A percentile compares a stretch with the other conserved stretches of the same genome.
phyloP scores from a whole-genome alignment of 805 yeast species.

The Myxozyma monticola region DNA sequence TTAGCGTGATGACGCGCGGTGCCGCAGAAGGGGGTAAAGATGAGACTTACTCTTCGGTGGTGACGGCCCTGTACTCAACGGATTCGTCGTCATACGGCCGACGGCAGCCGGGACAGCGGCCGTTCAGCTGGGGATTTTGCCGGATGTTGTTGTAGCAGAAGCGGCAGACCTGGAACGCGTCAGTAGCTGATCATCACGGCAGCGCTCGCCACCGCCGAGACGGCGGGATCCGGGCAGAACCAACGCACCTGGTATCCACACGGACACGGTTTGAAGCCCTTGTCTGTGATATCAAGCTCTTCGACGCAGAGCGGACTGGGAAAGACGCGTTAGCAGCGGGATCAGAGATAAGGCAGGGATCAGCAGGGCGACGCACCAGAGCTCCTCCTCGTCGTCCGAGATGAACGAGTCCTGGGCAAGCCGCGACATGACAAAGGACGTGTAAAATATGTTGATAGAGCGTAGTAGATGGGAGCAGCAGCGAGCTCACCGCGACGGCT shows the following conservation, averaged over 20 bases:
- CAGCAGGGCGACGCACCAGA: slow-evolving; percentile 49
- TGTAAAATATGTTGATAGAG: no score
- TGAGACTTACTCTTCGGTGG: slow-evolving; percentile 66
- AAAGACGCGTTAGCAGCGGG: background rate
- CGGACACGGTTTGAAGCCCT: slow-evolving; percentile 98
- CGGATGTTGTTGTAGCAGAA: slow-evolving; percentile 96
- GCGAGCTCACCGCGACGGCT: no score
- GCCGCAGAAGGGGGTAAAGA: slow-evolving; percentile 21
- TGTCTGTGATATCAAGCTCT: slow-evolving; percentile 95
- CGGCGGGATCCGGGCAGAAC: background rate
- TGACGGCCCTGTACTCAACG: slow-evolving; percentile 79
- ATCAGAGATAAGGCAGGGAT: background rate
- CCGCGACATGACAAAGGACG: slow-evolving; percentile 24
- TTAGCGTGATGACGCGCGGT: background rate
- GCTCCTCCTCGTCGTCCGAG: slow-evolving; percentile 79
- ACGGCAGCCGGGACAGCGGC: slow-evolving; percentile 97
- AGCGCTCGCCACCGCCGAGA: background rate
- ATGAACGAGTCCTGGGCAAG: slow-evolving; percentile 37
- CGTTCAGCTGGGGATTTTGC: slow-evolving; percentile 92
- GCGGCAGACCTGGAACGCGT: slow-evolving; percentile 77
- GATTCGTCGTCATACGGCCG: slow-evolving; percentile 89
- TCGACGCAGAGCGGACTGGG: slow-evolving; percentile 91
- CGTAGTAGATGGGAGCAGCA: no score
- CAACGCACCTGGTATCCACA: slow-evolving; percentile 68
- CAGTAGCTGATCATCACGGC: background rate